Base-by-base conservation (phyloP, 805 yeast species). In the Torulaspora indica region DNA sequence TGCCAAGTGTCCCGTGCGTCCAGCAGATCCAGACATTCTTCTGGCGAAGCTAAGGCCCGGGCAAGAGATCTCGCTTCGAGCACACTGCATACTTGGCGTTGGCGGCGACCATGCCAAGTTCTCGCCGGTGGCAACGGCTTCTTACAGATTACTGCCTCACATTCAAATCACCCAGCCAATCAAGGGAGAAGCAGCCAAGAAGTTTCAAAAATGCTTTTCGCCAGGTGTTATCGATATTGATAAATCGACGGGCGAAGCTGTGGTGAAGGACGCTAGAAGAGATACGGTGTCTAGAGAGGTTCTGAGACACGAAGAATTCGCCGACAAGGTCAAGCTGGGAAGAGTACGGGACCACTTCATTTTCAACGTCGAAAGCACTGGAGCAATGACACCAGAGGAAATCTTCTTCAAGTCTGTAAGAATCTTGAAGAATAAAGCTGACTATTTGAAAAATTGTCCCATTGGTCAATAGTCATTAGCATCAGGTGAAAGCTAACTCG, bases 261-360 rank as follows among this genome's bases (percentile, higher is more conserved):
- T 63, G 53, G 95, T 93, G 10, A 76, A 81, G 51, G 96, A 93
- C 68, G 79, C 97, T 2, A 80, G 98, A 72, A 85, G 80, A 61
- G 98, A 93, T 67, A 93, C 98, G 1, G 98, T 93, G 32, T 87
- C 96, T 5, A 79, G 98, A 68, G 98, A 93, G 68, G 97, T 90
- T 9, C 74, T 93, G 56, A 81, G 98, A 67, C 96, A 93, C 66
- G 85, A 80, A 41, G 96, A 93, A 64, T 93, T 93, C 58, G 74
- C 81, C 37, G 95, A 85, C 32, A 85, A 86, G 57, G 97, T 93
- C 45, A 85, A 84, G 66, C 74, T 93, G 43, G 98, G 98, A 35
- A 81, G 98, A 68, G 76, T 76, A 54, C 82, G 96, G 66, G 93
- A 85, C 64, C 96, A 93, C 58, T 93, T 93, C 66, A 86, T 93